phyloP scores from a whole-genome alignment of 768 basidiomycete genomes.

The Hericium erinaceus region DNA sequence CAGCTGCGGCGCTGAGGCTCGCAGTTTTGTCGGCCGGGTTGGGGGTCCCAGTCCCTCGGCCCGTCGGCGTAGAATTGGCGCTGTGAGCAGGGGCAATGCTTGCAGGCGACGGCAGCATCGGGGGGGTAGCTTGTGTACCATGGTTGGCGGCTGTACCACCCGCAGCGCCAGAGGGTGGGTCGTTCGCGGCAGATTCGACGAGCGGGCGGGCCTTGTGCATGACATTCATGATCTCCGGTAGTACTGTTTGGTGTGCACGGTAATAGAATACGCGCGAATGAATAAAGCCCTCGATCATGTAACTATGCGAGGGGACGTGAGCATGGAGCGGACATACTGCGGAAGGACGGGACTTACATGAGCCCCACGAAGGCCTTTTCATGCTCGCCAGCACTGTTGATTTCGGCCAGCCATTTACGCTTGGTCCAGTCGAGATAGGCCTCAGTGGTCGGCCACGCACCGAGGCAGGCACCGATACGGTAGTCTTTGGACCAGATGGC shows the following conservation, averaged over 20 bases:
- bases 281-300: slow-evolving; percentile 74
- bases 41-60: slow-evolving; percentile 45
- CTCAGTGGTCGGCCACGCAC: slow-evolving; percentile 59
- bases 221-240: slow-evolving; percentile 13
- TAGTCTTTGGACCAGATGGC: slow-evolving; percentile 75
- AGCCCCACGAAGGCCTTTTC: slow-evolving; percentile 63
- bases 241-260: slow-evolving; percentile 21
- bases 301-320: slow-evolving; percentile 35
- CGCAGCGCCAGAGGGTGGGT: slow-evolving; percentile 10
- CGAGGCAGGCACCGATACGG: slow-evolving; percentile 42
- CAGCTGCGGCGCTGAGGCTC: neutral
- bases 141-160: neutral
- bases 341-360: slow-evolving; percentile 46
- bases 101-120: slow-evolving; percentile 74
- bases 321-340: slow-evolving; percentile 18
- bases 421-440: slow-evolving; percentile 68
- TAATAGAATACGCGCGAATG: slow-evolving; percentile 42
- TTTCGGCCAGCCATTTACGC: slow-evolving; percentile 47
- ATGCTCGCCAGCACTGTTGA: slow-evolving; percentile 33
- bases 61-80: slow-evolving; percentile 70
- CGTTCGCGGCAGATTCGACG: slow-evolving; percentile 13
- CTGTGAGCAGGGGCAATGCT: slow-evolving; percentile 60
- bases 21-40: slow-evolving; percentile 16
- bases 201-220: slow-evolving; percentile 14
- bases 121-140: slow-evolving; percentile 34